phyloP scores from a whole-genome alignment of 352 stramenopile species.

The Phytophthora podocarpi region DNA sequence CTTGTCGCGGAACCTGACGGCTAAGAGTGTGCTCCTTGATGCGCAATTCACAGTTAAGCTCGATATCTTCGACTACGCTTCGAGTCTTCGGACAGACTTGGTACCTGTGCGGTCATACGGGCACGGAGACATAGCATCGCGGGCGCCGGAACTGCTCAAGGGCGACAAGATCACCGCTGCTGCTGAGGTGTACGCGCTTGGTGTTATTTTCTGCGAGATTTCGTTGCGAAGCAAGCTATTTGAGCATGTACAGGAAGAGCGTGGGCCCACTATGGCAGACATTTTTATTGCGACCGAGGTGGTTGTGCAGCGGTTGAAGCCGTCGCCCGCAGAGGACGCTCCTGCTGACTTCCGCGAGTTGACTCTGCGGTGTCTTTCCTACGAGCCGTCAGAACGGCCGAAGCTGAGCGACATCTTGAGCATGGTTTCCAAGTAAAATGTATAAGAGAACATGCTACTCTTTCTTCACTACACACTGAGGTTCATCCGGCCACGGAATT shows the following conservation, averaged over 20 bases:
- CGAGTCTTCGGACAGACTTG: constrained; percentile 47
- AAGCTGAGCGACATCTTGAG: constrained; percentile 46
- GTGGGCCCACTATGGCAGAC: constrained; percentile 61
- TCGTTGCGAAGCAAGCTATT: constrained; percentile 53
- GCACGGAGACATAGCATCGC: constrained; percentile 57
- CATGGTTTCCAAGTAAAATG: constrained; percentile 35
- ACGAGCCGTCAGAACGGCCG: constrained; percentile 55
- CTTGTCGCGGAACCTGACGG: constrained; percentile 58
- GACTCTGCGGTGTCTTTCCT: constrained; percentile 49
- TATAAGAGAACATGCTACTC: constrained; percentile 24
- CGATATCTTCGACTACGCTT: constrained; percentile 75
- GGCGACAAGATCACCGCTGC: constrained; percentile 48
- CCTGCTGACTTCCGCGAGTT: constrained; percentile 52
- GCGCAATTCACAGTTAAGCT: constrained; percentile 72
- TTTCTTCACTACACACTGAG: constrained; percentile 25
- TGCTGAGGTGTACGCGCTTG: constrained; percentile 73
- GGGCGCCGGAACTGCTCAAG: constrained; percentile 64
- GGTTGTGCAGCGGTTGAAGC: constrained; percentile 42
- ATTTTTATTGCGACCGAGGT: constrained; percentile 68
- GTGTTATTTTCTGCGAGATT: constrained; percentile 79
- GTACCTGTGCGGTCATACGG: constrained; percentile 54
- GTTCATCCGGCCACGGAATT: constrained; percentile 57
- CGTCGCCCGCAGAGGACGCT: constrained; percentile 46
- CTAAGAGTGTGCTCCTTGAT: constrained; percentile 63
- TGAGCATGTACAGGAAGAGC: constrained; percentile 46